Evolutionary conservation across 2,329 filamentous ascomycete species (phyloP).

Genomic region (Diaporthe capsici): DNA sequence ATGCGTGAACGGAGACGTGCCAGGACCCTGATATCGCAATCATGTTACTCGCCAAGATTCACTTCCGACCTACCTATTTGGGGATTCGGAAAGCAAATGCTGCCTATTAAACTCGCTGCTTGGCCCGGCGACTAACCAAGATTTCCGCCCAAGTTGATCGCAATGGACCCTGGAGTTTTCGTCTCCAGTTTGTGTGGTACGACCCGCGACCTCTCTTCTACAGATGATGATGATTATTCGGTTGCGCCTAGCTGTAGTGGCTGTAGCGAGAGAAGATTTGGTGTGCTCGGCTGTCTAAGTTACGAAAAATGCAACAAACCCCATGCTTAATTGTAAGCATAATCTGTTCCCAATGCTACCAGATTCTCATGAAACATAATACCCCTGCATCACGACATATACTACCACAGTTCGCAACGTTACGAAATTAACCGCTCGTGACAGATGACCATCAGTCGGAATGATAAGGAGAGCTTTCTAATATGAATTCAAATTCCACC

Average conservation of each 20-base stretch:
- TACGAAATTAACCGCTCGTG: neutral
- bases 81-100: neutral
- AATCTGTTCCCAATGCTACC: neutral
- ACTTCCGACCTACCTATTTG: neutral
- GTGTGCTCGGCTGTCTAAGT: too few relatives aligned
- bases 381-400: neutral
- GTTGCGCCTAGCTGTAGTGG: neutral
- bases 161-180: too few relatives aligned
- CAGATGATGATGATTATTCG: too few relatives aligned
- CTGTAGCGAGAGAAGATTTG: neutral
- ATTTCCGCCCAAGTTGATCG: neutral
- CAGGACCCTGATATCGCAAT: conserved; percentile 6
- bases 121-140: neutral
- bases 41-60: neutral
- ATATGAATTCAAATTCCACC: neutral
- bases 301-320: neutral
- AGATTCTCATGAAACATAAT: neutral
- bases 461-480: neutral
- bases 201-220: too few relatives aligned
- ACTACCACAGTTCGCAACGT: neutral
- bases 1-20: neutral
- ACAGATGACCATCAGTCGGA: neutral
- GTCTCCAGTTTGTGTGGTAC: too few relatives aligned
- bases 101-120: neutral
- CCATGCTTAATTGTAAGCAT: conserved; percentile 10